Evolutionary conservation across 305 asterid genomes (phyloP), one percentile per base, ranked within the genome.

Genomic region (Vinca major): DNA sequence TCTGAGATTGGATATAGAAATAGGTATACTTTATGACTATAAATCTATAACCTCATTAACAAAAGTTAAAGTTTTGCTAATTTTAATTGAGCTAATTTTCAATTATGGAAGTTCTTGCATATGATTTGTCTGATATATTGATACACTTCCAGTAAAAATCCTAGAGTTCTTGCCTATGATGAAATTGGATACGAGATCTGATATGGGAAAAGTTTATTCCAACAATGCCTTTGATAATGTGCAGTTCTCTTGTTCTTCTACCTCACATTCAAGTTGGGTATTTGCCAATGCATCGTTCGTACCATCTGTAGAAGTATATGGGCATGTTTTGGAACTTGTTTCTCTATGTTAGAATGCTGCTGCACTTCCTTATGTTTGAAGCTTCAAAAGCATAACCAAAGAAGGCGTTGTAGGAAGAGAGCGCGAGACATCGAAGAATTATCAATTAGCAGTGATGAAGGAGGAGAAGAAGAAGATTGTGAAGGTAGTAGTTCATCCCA

Each of bases 211-310:
- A 57, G 3, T 57, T 33, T 12, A 57, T 57, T 57, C 63, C 12
- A 36, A 5, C 57, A 33, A 5, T 36, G 44, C 48, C 36, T 61
- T 63, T 73, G 55, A 2, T 41, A 57, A 57, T 63, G 17, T 77
- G 87, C 96, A 90, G 95, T 85, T 60, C 80, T 87, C 49, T 66
- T 89, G 54, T 85, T 87, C 83, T 80, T 89, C 63, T 91, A 84
- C 72, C 73, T 88, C 48, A 8, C 83, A 43, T 83, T 74, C 89
- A 89, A 82, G 79, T 71, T 87, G 81, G 95, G 97, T 10, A 83
- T 89, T 73, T 84, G 85, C 73, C 88, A 81, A 71, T 89, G 95
- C 86, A 77, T 89, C 63, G 84, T 87, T 63, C 85, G 56, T 50
- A 73, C 70, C 12, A 52, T 85, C 21, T 83, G 78, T 54, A 78